Percentiles rank a stretch among this genome's conserved stretches.
phyloP scores from a whole-genome alignment of 73 alveolate species.

The Paramecium primaurelia region DNA sequence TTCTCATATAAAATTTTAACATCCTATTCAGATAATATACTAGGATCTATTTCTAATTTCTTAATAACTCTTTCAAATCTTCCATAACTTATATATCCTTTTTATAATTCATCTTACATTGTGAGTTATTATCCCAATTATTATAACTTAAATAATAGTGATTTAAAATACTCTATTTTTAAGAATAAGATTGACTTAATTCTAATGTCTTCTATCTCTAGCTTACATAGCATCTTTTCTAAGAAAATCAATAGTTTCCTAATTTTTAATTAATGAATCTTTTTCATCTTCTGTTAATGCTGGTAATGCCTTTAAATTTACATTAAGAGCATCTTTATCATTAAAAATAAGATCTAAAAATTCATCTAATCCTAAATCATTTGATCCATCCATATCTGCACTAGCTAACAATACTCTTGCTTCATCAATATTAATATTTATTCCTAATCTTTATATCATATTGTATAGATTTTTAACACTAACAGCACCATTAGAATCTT shows the following conservation, averaged over 20 bases:
- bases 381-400: conserved; percentile 85
- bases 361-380: conserved; percentile 82
- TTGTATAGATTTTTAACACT: conserved; percentile 76
- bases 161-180: conserved; percentile 56
- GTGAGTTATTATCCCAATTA: neutral
- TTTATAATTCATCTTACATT: neutral
- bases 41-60: conserved; percentile 49
- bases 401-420: conserved; percentile 86
- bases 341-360: conserved; percentile 87
- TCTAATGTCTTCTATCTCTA: conserved; percentile 59
- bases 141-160: conserved; percentile 14
- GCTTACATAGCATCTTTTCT: conserved; percentile 58
- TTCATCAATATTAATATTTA: conserved; percentile 89
- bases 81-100: neutral
- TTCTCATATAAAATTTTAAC: conserved; percentile 21
- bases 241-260: conserved; percentile 52
- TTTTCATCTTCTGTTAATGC: conserved; percentile 57
- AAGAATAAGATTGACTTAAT: conserved; percentile 53
- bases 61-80: conserved; percentile 19
- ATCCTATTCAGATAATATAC: conserved; percentile 36
- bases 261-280: neutral
- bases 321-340: conserved; percentile 68
- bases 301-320: conserved; percentile 69
- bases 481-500: conserved; percentile 72
- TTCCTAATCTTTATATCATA: conserved; percentile 91